Evolutionary conservation across 225 moss, liverwort and hornwort species (phyloP).

Genomic region (Ulota crispa): DNA sequence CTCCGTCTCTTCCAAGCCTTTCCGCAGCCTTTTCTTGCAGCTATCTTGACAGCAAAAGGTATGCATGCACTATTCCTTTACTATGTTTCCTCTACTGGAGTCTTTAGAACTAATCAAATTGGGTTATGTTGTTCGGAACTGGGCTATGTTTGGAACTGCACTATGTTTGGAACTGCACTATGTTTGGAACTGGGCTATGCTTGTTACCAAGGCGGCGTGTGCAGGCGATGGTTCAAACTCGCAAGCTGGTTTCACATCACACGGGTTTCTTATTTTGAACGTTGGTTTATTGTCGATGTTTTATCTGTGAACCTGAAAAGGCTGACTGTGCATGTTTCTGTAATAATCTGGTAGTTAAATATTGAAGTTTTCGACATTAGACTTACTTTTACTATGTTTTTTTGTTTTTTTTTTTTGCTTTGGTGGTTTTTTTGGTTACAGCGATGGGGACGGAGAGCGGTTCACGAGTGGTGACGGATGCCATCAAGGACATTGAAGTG

Average conservation of each 20-base stretch:
- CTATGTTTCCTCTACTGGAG: not conserved
- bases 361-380: not conserved
- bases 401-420: no score
- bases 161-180: no score
- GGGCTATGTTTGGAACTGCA: no score
- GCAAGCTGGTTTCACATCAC: not conserved
- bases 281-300: not conserved
- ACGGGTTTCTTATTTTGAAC: not conserved
- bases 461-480: constrained; percentile 51
- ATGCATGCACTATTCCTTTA: not conserved
- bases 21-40: not conserved
- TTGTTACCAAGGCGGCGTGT: no score
- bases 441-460: constrained; percentile 49
- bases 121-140: no score
- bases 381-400: no score
- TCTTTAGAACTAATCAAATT: no score
- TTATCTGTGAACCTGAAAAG: no score
- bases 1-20: not conserved
- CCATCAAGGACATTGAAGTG: constrained; percentile 69
- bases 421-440: not conserved
- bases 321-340: not conserved
- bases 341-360: not conserved
- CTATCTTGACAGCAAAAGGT: not conserved
- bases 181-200: no score
- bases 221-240: not conserved